These are phyloP conservation scores for Cladosporium halotolerans DNA, from an alignment of 2,329 filamentous ascomycete genomes.

Conservation along the genomic window DNA sequence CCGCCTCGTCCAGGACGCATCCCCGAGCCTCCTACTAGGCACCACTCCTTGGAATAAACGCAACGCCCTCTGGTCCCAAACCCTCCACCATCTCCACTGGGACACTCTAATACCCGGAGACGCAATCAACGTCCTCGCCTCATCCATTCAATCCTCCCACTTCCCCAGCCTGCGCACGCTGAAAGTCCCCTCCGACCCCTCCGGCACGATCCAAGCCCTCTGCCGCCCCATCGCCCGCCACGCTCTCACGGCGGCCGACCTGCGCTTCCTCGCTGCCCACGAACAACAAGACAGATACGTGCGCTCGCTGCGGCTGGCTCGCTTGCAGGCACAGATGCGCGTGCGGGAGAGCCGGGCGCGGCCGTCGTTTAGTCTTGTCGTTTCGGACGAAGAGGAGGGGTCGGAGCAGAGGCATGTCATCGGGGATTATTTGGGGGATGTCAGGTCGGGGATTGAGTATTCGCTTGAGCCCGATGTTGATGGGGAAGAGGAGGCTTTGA, in stretches of 20 bases:
- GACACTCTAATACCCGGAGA: conserved; percentile 51
- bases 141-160: conserved; percentile 53
- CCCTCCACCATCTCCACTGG: conserved; percentile 52
- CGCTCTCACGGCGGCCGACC: conserved; percentile 44
- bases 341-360: conserved; percentile 52
- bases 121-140: conserved; percentile 58
- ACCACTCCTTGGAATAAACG: conserved; percentile 31
- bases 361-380: conserved; percentile 54
- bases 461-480: conserved; percentile 49
- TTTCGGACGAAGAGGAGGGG: conserved; percentile 45
- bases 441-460: conserved; percentile 56
- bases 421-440: conserved; percentile 56
- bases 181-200: conserved; percentile 61
- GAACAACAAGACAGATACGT: conserved; percentile 14
- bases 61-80: conserved; percentile 40
- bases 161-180: conserved; percentile 58
- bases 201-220: conserved; percentile 62
- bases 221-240: conserved; percentile 57
- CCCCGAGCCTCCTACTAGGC: conserved; percentile 40
- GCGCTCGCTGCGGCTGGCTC: conserved; percentile 37
- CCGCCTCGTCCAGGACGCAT: conserved; percentile 46
- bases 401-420: conserved; percentile 49
- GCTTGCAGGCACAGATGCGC: conserved; percentile 59
- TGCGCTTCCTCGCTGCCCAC: conserved; percentile 14
- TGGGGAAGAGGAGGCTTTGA: conserved; percentile 2